Percentiles rank a stretch among this genome's conserved stretches.
Conservation (phyloP, 2,329 filamentous ascomycete genomes). For the Fusarium miscanthi region DNA sequence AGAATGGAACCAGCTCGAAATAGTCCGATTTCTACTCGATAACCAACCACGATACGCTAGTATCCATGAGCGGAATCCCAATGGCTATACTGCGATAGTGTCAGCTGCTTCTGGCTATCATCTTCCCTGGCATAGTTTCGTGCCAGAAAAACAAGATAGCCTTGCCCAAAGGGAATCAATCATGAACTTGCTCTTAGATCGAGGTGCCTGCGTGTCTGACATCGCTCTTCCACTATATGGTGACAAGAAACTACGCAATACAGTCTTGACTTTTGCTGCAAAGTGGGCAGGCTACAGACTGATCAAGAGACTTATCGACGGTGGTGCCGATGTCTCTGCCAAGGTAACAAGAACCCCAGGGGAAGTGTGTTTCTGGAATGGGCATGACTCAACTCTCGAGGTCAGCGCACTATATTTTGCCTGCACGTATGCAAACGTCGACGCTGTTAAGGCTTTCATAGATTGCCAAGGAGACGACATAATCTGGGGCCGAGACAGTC, state of each 20-base stretch:
- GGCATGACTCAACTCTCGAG: background rate
- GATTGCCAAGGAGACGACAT: background rate
- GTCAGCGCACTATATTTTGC: background rate
- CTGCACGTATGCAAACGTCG: background rate
- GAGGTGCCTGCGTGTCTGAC: background rate
- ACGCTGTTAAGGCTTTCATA: background rate
- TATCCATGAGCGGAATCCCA: background rate
- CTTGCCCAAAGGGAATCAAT: background rate
- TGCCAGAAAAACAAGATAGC: too few relatives aligned
- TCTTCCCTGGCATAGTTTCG: too few relatives aligned
- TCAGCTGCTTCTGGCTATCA: background rate
- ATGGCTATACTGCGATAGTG: background rate
- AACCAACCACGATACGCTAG: background rate
- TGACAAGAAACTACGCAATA: fast-evolving
- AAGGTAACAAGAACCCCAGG: background rate
- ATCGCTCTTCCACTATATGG: background rate
- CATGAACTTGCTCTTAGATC: background rate
- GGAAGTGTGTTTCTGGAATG: background rate
- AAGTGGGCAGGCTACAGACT: background rate
- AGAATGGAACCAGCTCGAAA: fast-evolving
- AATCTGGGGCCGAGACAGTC: background rate
- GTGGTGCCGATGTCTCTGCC: background rate
- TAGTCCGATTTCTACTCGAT: background rate
- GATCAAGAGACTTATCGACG: background rate
- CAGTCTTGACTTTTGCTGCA: background rate